Evolutionary conservation across 108 stramenopile species (phyloP), one percentile per base, ranked within the genome.

Genomic region (Schizochytrium sp.): DNA sequence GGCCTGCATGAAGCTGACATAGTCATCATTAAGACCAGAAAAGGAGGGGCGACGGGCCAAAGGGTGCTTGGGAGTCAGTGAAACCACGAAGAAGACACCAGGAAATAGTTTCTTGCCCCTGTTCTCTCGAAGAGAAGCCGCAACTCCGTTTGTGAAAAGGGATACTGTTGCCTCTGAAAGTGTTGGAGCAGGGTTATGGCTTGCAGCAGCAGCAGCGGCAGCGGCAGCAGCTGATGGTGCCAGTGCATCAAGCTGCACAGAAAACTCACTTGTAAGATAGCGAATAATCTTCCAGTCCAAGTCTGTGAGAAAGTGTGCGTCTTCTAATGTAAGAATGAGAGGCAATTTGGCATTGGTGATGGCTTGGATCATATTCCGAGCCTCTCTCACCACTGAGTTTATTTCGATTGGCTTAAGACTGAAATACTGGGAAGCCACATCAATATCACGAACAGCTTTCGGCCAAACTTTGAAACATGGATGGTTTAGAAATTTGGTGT

Each of bases 21-120:
- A 83, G 53, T 40, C 40, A 10, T 55, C 76, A 5, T 83, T 5
- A 55, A 55, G 76, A 10, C 50, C 76, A 10, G 8, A n/a, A 47
- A 50, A 83, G 1, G n/a, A 38, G 2, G 76, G 76, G 10, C 53
- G 5, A 7, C 53, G 53, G 7, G 76, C 17, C 50, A 83, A 13
- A 56, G 53, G 47, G 47, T 83, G 76, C 17, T 10, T 5, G 12
- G 76, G 76, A 0, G 15, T 19, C 12, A 49, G 10, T 10, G 50
- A 55, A 55, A 83, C 76, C 19, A 83, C 28, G 50, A 83, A n/a
- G 28, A 83, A 83, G 53, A 83, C 50, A 0, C 76, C 76, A 7
- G 76, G 55, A 40, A 83, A 83, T 8, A 41, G 28, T 5, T 7
- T 12, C 72, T 72, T 72, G 57, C 28, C 28, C 28, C 28, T 28